Conservation (phyloP, 2,329 filamentous ascomycete species). For the Rutstroemia sp. region DNA sequence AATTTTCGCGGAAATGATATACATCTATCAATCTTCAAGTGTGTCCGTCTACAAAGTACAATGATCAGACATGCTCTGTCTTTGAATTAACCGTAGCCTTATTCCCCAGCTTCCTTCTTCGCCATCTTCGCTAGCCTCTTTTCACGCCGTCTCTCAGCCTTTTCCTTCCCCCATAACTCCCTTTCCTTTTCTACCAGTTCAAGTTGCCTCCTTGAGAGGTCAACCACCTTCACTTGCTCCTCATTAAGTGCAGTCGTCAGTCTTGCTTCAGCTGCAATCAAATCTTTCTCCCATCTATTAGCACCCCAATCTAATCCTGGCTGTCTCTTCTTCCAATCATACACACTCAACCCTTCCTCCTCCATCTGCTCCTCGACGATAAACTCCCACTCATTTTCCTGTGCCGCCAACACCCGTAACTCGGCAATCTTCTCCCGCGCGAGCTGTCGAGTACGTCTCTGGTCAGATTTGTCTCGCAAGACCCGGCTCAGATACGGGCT, state of each 20-base stretch:
- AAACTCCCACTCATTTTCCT: constrained; percentile 46
- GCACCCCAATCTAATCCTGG: constrained; percentile 4
- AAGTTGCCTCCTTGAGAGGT: constrained; percentile 3
- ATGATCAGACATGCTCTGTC: background rate
- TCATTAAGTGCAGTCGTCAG: constrained; percentile 20
- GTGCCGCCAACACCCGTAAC: constrained; percentile 37
- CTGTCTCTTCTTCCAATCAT: constrained; percentile 5
- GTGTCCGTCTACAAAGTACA: background rate
- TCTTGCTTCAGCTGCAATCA: background rate
- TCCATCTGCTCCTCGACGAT: constrained; percentile 10
- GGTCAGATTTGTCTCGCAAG: constrained; percentile 43
- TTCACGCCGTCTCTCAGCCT: constrained; percentile 22
- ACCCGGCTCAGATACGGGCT: constrained; percentile 49
- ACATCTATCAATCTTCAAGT: background rate
- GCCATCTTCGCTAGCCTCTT: constrained; percentile 13
- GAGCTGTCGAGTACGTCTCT: constrained; percentile 37
- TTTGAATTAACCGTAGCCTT: background rate
- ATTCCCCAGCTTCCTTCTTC: constrained; percentile 1
- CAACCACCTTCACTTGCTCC: constrained; percentile 35
- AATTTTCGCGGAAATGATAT: background rate
- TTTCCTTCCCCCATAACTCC: constrained; percentile 31
- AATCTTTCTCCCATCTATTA: constrained; percentile 5
- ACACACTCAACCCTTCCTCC: constrained; percentile 1
- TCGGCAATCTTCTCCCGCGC: constrained; percentile 32
- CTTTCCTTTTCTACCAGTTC: constrained; percentile 40